Conservation (phyloP, 202 grass and related monocot species). For the Setaria viridis region DNA sequence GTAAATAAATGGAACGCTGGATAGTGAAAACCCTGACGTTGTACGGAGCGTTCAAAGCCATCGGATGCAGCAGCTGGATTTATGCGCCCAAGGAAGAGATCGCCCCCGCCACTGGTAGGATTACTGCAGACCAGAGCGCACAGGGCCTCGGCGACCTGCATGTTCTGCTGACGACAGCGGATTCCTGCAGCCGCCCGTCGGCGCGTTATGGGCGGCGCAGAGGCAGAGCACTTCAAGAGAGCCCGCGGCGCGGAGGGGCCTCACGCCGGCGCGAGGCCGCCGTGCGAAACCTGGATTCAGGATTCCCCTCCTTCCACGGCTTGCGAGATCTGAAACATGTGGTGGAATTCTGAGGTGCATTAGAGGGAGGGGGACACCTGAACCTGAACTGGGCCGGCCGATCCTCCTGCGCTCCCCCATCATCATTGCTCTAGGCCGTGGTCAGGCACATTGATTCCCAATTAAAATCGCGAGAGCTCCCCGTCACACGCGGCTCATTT, state of each 20-base stretch:
- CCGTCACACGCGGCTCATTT: not conserved
- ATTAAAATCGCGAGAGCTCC: not conserved
- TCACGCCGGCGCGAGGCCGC: not conserved
- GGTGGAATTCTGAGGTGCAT: not conserved
- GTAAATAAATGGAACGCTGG: not conserved
- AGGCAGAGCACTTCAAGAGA: constrained; percentile 1
- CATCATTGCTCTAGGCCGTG: not conserved
- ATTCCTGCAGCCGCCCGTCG: not conserved
- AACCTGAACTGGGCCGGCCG: constrained; percentile 16
- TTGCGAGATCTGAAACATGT: not conserved
- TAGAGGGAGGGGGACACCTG: not conserved
- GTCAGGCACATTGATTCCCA: constrained; percentile 24
- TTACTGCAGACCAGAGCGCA: not conserved
- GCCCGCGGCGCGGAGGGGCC: not conserved
- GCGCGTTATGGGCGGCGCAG: not conserved
- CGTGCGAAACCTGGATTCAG: not conserved
- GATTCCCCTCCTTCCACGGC: not conserved
- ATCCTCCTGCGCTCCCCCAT: not conserved
- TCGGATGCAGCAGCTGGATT: not conserved
- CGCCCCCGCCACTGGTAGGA: not conserved
- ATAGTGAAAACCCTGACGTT: not conserved
- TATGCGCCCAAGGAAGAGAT: not conserved
- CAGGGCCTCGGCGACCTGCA: not conserved
- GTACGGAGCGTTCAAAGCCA: not conserved
- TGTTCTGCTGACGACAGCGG: not conserved